Percentiles rank a stretch among this genome's conserved stretches.
These are phyloP conservation scores for Pholiota adiposa DNA, from an alignment of 1,284 basidiomycete genomes.

Conservation along the genomic window DNA sequence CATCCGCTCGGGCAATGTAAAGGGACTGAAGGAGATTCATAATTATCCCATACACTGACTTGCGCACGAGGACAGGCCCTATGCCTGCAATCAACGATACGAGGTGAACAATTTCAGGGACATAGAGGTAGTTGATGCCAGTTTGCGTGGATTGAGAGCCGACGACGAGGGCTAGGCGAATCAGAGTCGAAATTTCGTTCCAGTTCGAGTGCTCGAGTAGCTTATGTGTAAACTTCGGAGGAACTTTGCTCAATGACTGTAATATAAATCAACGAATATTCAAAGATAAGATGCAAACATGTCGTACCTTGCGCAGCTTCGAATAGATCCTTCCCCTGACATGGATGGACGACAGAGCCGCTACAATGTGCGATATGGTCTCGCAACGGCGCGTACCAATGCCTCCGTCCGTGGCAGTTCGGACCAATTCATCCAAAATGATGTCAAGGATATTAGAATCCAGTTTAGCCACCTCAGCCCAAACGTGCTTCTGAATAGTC, in stretches of 20 bases:
- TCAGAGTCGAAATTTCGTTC: constrained; percentile 83
- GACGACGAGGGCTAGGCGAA: constrained; percentile 74
- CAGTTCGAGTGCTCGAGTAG: constrained; percentile 78
- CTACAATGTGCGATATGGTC: constrained; percentile 74
- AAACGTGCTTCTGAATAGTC: constrained; percentile 73
- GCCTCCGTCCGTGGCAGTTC: constrained; percentile 81
- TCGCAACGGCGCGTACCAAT: constrained; percentile 78
- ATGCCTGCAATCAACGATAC: constrained; percentile 76
- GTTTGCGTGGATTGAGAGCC: constrained; percentile 69
- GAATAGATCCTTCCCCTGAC: constrained; percentile 80
- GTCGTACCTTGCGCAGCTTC: constrained; percentile 73
- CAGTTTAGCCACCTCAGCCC: constrained; percentile 73
- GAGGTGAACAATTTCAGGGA: constrained; percentile 83
- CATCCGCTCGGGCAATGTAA: constrained; percentile 62
- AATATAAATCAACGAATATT: not conserved
- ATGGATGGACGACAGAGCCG: constrained; percentile 75
- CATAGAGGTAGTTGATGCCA: constrained; percentile 74
- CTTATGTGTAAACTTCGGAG: constrained; percentile 59
- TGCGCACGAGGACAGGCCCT: constrained; percentile 75
- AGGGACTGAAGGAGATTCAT: constrained; percentile 83
- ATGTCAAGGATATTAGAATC: constrained; percentile 72
- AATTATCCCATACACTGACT: constrained; percentile 80
- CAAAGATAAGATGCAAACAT: constrained; percentile 1
- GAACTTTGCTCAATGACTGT: constrained; percentile 75
- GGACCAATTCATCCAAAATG: constrained; percentile 78